These are phyloP conservation scores for Lathyrus oleraceus DNA, from an alignment of 306 rosid genomes.

Conservation along the genomic window DNA sequence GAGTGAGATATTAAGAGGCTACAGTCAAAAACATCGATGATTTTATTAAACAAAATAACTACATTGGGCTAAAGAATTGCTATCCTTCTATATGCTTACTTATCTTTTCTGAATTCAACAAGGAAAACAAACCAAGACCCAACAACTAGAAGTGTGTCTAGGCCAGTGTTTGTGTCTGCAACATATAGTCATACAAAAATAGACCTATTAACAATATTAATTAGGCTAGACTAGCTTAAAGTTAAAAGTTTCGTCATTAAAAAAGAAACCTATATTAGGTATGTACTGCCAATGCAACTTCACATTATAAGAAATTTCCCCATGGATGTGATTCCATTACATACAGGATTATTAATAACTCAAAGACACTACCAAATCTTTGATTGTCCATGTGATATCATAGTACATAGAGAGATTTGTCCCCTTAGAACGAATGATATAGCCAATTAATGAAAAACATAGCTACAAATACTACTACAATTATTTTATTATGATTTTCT, in stretches of 20 bases:
- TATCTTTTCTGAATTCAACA: conserved; percentile 14
- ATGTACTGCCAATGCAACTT: conserved; percentile 20
- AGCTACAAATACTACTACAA: background rate
- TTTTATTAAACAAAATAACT: conserved; percentile 20
- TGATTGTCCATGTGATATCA: background rate
- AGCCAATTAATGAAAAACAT: conserved; percentile 14
- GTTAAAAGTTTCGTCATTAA: background rate
- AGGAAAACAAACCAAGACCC: background rate
- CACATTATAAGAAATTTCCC: conserved; percentile 13
- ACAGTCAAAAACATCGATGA: conserved; percentile 14
- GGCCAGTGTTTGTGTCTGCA: conserved; percentile 11
- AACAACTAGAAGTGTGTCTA: conserved; percentile 17
- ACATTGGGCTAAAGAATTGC: background rate
- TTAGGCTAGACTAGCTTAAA: conserved; percentile 15
- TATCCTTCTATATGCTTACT: conserved; percentile 9
- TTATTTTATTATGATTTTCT: no score
- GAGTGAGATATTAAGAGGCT: conserved; percentile 17
- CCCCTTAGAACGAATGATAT: background rate
- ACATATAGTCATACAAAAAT: conserved; percentile 7
- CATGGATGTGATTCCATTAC: conserved; percentile 4
- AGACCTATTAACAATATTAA: conserved; percentile 4
- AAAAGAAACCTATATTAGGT: conserved; percentile 6
- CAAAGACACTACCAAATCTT: conserved; percentile 7
- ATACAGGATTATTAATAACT: conserved; percentile 14
- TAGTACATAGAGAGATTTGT: background rate